phyloP scores from a whole-genome alignment of 805 yeast genomes.

The Lachancea meyersii region DNA sequence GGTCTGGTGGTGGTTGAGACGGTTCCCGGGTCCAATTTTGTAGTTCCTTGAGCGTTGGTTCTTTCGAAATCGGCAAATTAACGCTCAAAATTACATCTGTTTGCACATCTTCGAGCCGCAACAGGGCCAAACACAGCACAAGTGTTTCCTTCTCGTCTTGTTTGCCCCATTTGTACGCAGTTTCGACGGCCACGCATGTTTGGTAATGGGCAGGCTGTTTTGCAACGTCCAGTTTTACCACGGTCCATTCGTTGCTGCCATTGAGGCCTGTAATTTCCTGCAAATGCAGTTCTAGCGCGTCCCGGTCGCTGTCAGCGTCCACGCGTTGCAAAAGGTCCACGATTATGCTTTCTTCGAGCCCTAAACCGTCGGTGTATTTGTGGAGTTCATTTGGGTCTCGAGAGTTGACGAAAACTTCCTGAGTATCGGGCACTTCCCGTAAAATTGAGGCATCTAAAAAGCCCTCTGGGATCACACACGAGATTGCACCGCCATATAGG shows the following conservation, averaged over 20 bases:
- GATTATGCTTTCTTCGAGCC: conserved; percentile 50
- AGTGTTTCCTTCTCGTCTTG: conserved; percentile 33
- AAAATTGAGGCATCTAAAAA: conserved; percentile 71
- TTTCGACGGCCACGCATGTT: conserved; percentile 37
- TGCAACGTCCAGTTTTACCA: conserved; percentile 20
- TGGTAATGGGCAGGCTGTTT: conserved; percentile 10
- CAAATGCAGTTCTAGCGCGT: conserved; percentile 48
- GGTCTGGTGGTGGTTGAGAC: conserved; percentile 10
- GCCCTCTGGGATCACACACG: conserved; percentile 49
- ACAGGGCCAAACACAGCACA: conserved; percentile 49
- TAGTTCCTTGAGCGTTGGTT: conserved; percentile 4
- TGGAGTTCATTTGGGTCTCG: conserved; percentile 29
- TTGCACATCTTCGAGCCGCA: conserved; percentile 43
- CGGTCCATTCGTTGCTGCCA: conserved; percentile 32
- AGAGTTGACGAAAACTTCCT: conserved; percentile 72
- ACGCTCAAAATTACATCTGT: conserved; percentile 60
- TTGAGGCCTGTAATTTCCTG: conserved; percentile 47
- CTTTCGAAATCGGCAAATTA: conserved; percentile 45
- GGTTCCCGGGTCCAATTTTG: background rate
- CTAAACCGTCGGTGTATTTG: conserved; percentile 33
- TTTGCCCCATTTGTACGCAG: conserved; percentile 50
- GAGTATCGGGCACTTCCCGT: conserved; percentile 87
- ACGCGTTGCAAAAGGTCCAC: conserved; percentile 57
- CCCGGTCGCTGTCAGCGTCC: conserved; percentile 31
- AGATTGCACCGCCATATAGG: conserved; percentile 81